Evolutionary conservation across 139 green algal species (phyloP).

Genomic region (Tetraselmis striata): DNA sequence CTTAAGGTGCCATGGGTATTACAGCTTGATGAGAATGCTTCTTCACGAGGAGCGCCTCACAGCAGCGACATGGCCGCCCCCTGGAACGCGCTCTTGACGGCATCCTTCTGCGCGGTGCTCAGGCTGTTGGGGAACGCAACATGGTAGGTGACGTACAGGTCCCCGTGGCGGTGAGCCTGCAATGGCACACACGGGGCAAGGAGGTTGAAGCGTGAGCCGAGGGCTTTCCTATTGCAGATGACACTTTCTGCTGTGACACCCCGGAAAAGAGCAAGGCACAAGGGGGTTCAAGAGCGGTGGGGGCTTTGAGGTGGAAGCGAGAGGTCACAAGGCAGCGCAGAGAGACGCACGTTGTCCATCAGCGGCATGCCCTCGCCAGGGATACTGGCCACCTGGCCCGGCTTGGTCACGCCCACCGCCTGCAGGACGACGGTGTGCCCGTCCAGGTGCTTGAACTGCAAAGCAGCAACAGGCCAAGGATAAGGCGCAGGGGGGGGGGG

Average conservation of each 20-base stretch:
- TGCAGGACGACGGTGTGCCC: conserved; percentile 65
- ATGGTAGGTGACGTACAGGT: conserved; percentile 76
- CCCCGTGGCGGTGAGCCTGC: conserved; percentile 41
- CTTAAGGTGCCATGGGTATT: too few relatives aligned
- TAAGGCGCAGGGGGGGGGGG: too few relatives aligned
- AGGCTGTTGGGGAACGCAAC: conserved; percentile 77
- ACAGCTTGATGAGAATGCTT: too few relatives aligned
- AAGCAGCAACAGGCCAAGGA: conserved; percentile 2
- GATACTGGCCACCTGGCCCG: conserved; percentile 54
- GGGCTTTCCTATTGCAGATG: too few relatives aligned
- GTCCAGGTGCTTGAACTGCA: conserved; percentile 84
- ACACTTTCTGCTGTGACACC: too few relatives aligned
- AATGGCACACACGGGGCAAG: too few relatives aligned
- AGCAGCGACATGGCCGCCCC: neutral
- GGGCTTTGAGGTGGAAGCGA: too few relatives aligned
- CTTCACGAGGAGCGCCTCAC: too few relatives aligned
- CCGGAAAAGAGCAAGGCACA: too few relatives aligned
- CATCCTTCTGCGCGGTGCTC: conserved; percentile 58
- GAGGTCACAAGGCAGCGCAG: too few relatives aligned
- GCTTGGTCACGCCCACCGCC: conserved; percentile 38
- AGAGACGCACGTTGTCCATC: conserved; percentile 39
- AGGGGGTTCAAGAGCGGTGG: too few relatives aligned
- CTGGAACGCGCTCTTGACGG: conserved; percentile 44
- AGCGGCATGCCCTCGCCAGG: conserved; percentile 71
- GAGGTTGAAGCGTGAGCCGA: too few relatives aligned